Evolutionary conservation across 768 basidiomycete species (phyloP), one percentile per base, ranked within the genome.

Genomic region (Lactarius quietus): DNA sequence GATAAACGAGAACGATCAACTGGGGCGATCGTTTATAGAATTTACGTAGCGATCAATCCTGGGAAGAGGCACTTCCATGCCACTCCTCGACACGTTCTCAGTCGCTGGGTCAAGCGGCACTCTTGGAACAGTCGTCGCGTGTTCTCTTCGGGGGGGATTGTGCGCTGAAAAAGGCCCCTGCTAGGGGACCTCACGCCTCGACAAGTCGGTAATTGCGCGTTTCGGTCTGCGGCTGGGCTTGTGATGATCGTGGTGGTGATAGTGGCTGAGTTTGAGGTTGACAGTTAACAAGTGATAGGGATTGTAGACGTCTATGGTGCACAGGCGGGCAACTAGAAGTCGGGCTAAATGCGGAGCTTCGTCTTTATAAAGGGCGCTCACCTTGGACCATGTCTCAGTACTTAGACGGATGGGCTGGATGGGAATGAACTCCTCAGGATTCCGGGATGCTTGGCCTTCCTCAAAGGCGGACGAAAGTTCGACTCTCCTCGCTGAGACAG

Each of bases 101-200:
- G n/a, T n/a, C n/a, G n/a, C 62, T 83, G 83, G 3, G 88, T 93
- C 41, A 93, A 85, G 65, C 85, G 87, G 75, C 93, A 93, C 73
- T 97, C 95, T 69, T 93, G 86, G 70, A 92, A 86, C 57, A 97
- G 75, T 18, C 90, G 81, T 15, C 88, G 81, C 57, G 94, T 90
- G 70, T 97, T 92, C 70, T 96, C 93, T 48, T 95, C 92, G 26
- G 77, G 83, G 0, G 93, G 87, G 41, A 95, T 84, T 53, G n/a
- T 76, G 43, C 76, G 78, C 59, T 74, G 65, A 9, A 66, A 10
- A 29, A 51, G 64, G 33, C 35, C 51, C 20, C 57, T n/a, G 77
- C 51, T 74, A 76, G 33, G 74, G 72, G 56, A 71, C 70, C 17
- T 58, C 61, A 5, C 63, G 68, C 43, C 70, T 72, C 36, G 72